Conservation (phyloP, 345 rosid species). For the Kernera saxatilis region DNA sequence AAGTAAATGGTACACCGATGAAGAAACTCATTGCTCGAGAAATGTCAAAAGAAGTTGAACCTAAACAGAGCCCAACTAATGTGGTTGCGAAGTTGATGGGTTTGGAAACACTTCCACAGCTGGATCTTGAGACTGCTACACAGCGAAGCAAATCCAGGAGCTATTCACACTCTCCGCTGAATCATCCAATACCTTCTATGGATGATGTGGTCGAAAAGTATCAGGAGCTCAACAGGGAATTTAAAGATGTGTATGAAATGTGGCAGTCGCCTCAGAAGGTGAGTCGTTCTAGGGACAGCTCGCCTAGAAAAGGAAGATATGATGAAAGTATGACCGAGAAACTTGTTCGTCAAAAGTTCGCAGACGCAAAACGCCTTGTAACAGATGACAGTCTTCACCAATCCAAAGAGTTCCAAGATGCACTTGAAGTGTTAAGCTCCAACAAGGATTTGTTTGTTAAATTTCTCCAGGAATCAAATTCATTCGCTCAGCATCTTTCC, state of each 20-base stretch:
- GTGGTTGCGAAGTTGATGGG: conserved; percentile 98
- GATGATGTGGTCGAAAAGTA: conserved; percentile 51
- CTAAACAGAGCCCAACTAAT: conserved; percentile 53
- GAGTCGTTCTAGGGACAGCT: conserved; percentile 38
- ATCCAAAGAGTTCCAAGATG: conserved; percentile 80
- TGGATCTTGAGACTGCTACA: conserved; percentile 42
- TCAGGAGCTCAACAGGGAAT: conserved; percentile 44
- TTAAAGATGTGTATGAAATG: conserved; percentile 57
- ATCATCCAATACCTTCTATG: conserved; percentile 38
- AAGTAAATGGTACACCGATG: conserved; percentile 61
- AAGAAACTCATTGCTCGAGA: conserved; percentile 81
- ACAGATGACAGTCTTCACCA: conserved; percentile 75
- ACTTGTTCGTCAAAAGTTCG: conserved; percentile 79
- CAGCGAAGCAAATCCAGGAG: conserved; percentile 51
- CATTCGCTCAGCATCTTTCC: conserved; percentile 29
- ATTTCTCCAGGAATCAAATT: conserved; percentile 74
- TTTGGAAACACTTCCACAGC: conserved; percentile 71
- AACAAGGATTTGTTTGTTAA: conserved; percentile 70
- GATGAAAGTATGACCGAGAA: conserved; percentile 39
- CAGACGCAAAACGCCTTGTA: conserved; percentile 75
- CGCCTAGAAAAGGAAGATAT: conserved; percentile 46
- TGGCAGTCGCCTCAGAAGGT: conserved; percentile 53
- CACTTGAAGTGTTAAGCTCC: conserved; percentile 71
- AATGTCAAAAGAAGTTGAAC: conserved; percentile 70
- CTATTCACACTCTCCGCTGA: conserved; percentile 45